These are phyloP conservation scores for Fusarium marasasianum DNA, from an alignment of 2,329 filamentous ascomycete species.

Conservation along the genomic window DNA sequence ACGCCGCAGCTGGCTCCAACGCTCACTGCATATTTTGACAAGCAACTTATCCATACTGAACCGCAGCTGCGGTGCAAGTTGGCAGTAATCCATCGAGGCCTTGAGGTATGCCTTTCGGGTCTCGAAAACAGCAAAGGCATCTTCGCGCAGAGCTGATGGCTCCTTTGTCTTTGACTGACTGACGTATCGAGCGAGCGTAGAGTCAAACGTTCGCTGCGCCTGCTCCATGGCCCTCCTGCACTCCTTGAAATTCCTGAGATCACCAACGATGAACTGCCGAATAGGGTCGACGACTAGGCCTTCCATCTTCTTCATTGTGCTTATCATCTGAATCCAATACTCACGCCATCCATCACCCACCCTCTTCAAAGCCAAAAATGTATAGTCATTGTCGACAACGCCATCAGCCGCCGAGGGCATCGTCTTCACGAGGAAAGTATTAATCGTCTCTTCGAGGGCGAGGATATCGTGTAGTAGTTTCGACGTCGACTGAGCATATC, in stretches of 20 bases:
- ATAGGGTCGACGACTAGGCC: constrained; percentile 82
- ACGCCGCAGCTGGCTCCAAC: constrained; percentile 86
- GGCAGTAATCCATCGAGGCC: constrained; percentile 92
- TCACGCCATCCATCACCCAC: constrained; percentile 88
- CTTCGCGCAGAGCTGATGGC: constrained; percentile 87
- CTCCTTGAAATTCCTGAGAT: constrained; percentile 89
- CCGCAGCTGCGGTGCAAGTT: constrained; percentile 85
- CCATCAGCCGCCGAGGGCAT: constrained; percentile 84
- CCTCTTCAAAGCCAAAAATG: constrained; percentile 83
- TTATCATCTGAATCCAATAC: constrained; percentile 82
- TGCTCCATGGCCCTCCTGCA: constrained; percentile 78
- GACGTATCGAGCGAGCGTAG: constrained; percentile 81
- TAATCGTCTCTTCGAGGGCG: constrained; percentile 81
- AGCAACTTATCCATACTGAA: constrained; percentile 86
- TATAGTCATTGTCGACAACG: constrained; percentile 94
- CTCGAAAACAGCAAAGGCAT: constrained; percentile 95
- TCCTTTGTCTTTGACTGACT: constrained; percentile 93
- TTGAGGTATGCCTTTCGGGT: constrained; percentile 90
- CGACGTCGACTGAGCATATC: constrained; percentile 62
- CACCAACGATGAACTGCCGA: constrained; percentile 77
- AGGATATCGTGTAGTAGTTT: constrained; percentile 70
- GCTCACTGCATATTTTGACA: constrained; percentile 83
- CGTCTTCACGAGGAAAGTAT: constrained; percentile 77
- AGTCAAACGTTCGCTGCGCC: constrained; percentile 86
- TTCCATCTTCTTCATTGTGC: constrained; percentile 81